phyloP scores from a whole-genome alignment of 225 moss, liverwort and hornwort species.

The Sphagnum tenellum region DNA sequence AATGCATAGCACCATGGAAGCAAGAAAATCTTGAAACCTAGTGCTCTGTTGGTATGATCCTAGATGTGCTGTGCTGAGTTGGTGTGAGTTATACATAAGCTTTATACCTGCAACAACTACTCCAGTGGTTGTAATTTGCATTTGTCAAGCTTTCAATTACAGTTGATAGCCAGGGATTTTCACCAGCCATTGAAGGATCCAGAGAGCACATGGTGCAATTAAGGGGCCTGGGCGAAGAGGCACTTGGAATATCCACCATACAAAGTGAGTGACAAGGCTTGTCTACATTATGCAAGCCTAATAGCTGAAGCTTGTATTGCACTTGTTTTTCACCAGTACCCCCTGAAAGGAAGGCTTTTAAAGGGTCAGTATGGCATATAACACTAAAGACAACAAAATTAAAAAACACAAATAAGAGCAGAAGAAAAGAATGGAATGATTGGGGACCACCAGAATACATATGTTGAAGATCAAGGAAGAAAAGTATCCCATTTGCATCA shows the following conservation, averaged over 20 bases:
- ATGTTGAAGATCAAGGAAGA: constrained; percentile 26
- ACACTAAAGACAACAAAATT: too few relatives aligned
- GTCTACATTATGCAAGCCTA: constrained; percentile 37
- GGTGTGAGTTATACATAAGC: too few relatives aligned
- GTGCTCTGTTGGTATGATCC: too few relatives aligned
- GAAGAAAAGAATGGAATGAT: too few relatives aligned
- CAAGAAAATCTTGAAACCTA: too few relatives aligned
- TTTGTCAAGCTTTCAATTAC: constrained; percentile 23
- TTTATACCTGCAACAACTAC: constrained; percentile 31
- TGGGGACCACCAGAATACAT: constrained; percentile 3
- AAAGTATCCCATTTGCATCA: constrained; percentile 14
- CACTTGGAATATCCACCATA: constrained; percentile 15
- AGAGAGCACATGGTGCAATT: constrained; percentile 35
- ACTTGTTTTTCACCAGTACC: constrained; percentile 34
- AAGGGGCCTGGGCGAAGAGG: constrained; percentile 12
- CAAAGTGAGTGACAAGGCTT: constrained; percentile 43
- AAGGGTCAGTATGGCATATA: too few relatives aligned
- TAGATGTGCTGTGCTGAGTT: too few relatives aligned
- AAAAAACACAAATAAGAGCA: too few relatives aligned
- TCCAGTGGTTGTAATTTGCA: constrained; percentile 33
- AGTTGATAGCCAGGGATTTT: constrained; percentile 25
- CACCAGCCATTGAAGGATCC: constrained; percentile 13
- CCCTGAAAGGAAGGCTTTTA: too few relatives aligned
- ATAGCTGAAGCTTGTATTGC: constrained; percentile 33
- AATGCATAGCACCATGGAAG: too few relatives aligned